Base-by-base conservation (phyloP, 2,329 filamentous ascomycete genomes). In the Neurospora sp. region DNA sequence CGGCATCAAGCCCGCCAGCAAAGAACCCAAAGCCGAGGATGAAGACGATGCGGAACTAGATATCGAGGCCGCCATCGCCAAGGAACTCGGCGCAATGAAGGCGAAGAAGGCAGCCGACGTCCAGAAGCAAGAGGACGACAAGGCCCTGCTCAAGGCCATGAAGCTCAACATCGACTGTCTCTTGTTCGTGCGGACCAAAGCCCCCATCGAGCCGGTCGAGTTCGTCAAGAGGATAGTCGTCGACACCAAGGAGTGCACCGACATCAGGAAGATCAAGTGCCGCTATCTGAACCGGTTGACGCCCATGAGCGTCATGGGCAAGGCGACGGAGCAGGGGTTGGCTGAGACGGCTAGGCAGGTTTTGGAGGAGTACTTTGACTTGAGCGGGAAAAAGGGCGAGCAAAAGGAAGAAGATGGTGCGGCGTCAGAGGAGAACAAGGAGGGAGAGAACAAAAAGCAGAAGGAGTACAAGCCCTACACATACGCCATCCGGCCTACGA, bases 401-500 rank as follows among this genome's bases (percentile, higher is more conserved):
- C 8, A 46, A 38, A 66, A 66, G 41, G 57, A 15, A 19, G 38
- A 4, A 10, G 57, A 71, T 41, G 69, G 70, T 39, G 43, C n/a
- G n/a, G 43, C 43, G n/a, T 36, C 67, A 23, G 62, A 70, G 6
- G 71, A 73, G 66, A 70, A 11, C 38, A 67, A 72, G 19, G 67
- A 70, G 57, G 71, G 69, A 19, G 70, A 72, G 10, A 66, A 23
- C 8, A 40, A 68, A 57, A 6, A 23, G 38, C 36, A 66, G 28
- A 15, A 23, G 17, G 69, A 67, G 66, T 66, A 66, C 17, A 72
- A 73, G 46, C 62, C 68, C 4, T 73, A 72, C 67, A 74, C 84
- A 72, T 96, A 93, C 80, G 92, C 92, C n/a, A 94, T 96, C 74
- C 88, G 92, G 65, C 88, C 90, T n/a, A 91, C 87, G 15, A 87